phyloP scores from a whole-genome alignment of 768 basidiomycete genomes.

The Termitomyces sp. region DNA sequence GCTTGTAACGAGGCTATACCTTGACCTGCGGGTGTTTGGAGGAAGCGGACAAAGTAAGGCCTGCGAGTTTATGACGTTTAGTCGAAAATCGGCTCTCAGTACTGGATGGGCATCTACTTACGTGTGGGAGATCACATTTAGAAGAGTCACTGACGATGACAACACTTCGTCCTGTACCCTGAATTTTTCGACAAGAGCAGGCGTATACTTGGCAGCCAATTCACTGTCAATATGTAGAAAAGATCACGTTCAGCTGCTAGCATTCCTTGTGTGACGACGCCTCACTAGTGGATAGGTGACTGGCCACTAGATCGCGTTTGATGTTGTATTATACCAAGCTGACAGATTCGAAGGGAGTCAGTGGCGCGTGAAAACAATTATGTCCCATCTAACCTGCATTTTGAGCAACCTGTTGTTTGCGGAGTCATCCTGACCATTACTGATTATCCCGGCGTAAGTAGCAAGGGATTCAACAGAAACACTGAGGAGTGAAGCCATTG shows the following conservation, averaged over 20 bases:
- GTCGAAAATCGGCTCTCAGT: background rate
- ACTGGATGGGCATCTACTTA: slow-evolving; percentile 14
- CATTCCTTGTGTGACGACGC: background rate
- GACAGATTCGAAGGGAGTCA: background rate
- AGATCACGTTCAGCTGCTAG: background rate
- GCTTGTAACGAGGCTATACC: slow-evolving; percentile 34
- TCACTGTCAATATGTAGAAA: slow-evolving; percentile 20
- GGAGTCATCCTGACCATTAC: slow-evolving; percentile 7
- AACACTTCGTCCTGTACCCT: slow-evolving; percentile 19
- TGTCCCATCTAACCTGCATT: slow-evolving; percentile 14
- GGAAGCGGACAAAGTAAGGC: slow-evolving; percentile 39
- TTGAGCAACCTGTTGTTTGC: slow-evolving; percentile 13
- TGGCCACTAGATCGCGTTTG: slow-evolving; percentile 15
- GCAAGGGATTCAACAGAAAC: slow-evolving; percentile 16
- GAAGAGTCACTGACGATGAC: slow-evolving; percentile 22
- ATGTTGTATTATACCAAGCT: slow-evolving; percentile 27
- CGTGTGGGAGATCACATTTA: slow-evolving; percentile 34
- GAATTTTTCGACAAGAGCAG: slow-evolving; percentile 27
- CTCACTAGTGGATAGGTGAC: slow-evolving; percentile 18
- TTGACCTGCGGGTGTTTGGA: slow-evolving; percentile 24
- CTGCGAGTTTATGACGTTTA: slow-evolving; percentile 17
- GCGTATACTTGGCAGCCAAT: slow-evolving; percentile 37
- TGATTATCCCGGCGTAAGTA: slow-evolving; percentile 11
- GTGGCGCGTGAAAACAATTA: background rate
- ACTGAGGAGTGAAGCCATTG: slow-evolving; percentile 10